Evolutionary conservation across 2,329 filamentous ascomycete species (phyloP), one percentile per base, ranked within the genome.

Genomic region (Sarocladium brachiariae): DNA sequence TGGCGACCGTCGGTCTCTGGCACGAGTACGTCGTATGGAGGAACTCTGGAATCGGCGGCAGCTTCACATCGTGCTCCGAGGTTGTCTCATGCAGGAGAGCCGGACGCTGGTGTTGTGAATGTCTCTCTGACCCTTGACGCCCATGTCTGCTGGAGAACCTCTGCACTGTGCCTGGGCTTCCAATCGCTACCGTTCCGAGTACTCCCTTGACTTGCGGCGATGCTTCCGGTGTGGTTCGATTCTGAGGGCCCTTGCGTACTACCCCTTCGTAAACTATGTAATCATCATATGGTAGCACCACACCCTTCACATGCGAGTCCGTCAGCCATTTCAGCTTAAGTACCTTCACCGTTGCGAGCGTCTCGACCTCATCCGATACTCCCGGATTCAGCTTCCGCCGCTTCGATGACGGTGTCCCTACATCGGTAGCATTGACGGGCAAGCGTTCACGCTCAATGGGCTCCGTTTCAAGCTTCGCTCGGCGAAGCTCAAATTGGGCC

Each of bases 401-500:
- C 51, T 27, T 49, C 50, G n/a, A 25, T 16, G 24, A 53, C 6
- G 45, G 18, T 11, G 52, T 50, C 18, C 50, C 24, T n/a, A 21
- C 4, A 23, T 34, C 24, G n/a, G 24, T 13, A 19, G 19, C 19
- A n/a, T 49, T 21, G 16, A 6, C 23, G 33, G 18, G 10, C 3
- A 5, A 19, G 2, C 72, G 57, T 51, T 82, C 21, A 24, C 72
- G 57, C 52, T 82, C 21, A 21, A 61, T 21, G 6, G 62, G 79
- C 50, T 79, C 72, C 0, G 82, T 81, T 35, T 67, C 63, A 2
- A 96, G 58, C 13, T 81, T 83, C 41, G 80, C 76, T 6, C 80
- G 76, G 50, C 88, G 77, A 54, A 97, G 70, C 66, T 97, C 92
- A 58, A 95, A 83, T 43, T 79, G 74, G 1, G 89, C 89, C 16